A percentile compares a stretch with the other conserved stretches of the same genome.
Evolutionary conservation across 768 basidiomycete genomes (phyloP).

Genomic region (Lenzites betulinus): DNA sequence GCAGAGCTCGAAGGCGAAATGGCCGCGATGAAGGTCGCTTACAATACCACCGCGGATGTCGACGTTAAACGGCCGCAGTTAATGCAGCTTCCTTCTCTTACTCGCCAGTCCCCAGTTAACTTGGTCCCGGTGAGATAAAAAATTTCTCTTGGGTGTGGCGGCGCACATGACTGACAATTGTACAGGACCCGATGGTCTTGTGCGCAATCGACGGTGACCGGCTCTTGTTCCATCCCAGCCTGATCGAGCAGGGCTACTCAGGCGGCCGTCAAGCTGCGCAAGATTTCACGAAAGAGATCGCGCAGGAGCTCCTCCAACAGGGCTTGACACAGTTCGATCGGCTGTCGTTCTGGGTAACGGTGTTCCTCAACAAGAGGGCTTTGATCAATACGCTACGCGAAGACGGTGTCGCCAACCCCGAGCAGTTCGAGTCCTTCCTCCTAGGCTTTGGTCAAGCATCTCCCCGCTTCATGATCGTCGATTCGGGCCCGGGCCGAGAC

Average conservation of each 20-base stretch:
- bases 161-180: conserved; percentile 37
- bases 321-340: conserved; percentile 61
- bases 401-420: conserved; percentile 57
- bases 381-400: conserved; percentile 52
- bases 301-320: conserved; percentile 65
- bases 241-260: conserved; percentile 61
- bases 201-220: conserved; percentile 77
- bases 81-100: conserved; percentile 63
- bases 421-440: conserved; percentile 68
- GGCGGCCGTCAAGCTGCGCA: conserved; percentile 66
- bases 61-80: conserved; percentile 68
- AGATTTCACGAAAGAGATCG: conserved; percentile 66
- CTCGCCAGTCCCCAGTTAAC: conserved; percentile 64
- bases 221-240: conserved; percentile 60
- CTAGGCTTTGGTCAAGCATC: conserved; percentile 69
- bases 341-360: conserved; percentile 73
- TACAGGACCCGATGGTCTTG: conserved; percentile 67
- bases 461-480: conserved; percentile 68
- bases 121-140: conserved; percentile 42
- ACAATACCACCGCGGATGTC: conserved; percentile 60
- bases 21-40: conserved; percentile 70
- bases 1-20: conserved; percentile 71
- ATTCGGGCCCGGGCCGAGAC: conserved; percentile 67
- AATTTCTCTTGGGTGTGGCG: too few species aligned
- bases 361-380: conserved; percentile 68